These are phyloP conservation scores for Reticulascus tulasneorum DNA, from an alignment of 2,329 filamentous ascomycete genomes.

Conservation along the genomic window DNA sequence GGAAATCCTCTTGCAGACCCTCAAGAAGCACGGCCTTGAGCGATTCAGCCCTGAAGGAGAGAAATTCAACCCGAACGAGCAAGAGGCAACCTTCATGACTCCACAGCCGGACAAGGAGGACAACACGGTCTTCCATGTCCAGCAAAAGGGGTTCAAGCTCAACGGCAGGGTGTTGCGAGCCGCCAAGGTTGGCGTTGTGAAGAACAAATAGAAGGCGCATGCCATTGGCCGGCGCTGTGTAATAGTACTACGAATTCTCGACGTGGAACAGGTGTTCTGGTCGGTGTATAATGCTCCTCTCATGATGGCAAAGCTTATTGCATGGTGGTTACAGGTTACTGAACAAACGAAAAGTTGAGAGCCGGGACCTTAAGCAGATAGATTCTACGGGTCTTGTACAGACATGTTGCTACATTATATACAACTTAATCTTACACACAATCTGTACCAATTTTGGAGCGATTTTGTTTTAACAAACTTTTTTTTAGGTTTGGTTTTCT, in stretches of 20 bases:
- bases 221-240: neutral
- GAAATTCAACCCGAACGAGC: conserved; percentile 93
- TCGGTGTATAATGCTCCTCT: conserved; percentile 43
- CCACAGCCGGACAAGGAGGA: conserved; percentile 85
- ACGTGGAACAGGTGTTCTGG: conserved; percentile 17
- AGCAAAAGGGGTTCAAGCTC: conserved; percentile 93
- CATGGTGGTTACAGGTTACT: too few relatives aligned
- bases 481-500: too few relatives aligned
- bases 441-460: too few relatives aligned
- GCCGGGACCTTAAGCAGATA: too few relatives aligned
- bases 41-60: conserved; percentile 78
- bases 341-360: too few relatives aligned
- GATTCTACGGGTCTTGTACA: too few relatives aligned
- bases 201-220: conserved; percentile 55
- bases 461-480: too few relatives aligned
- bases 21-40: conserved; percentile 92
- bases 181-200: conserved; percentile 94
- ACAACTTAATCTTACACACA: too few relatives aligned
- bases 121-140: conserved; percentile 83
- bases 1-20: conserved; percentile 75
- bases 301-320: conserved; percentile 31
- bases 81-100: conserved; percentile 95
- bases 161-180: conserved; percentile 87
- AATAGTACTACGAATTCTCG: conserved; percentile 2
- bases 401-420: too few relatives aligned